Evolutionary conservation across 129 eudicot species (phyloP), one percentile per base, ranked within the genome.

Genomic region (Flaveria robusta): DNA sequence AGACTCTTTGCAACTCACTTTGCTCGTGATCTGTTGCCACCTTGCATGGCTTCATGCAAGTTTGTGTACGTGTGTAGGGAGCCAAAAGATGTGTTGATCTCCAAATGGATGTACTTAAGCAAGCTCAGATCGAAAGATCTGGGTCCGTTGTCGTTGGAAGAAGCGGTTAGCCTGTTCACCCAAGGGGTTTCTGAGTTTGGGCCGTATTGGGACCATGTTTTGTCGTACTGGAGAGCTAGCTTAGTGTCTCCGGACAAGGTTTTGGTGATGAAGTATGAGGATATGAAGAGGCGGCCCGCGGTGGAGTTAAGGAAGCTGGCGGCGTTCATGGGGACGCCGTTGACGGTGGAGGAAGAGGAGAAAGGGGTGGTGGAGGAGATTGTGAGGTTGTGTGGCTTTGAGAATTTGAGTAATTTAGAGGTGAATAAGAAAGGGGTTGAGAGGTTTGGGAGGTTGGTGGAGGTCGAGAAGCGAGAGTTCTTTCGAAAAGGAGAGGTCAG

Each of bases 401-500:
- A 80, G 62, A 73, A 54, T 66, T 34, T 73, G 83, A 73, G 79
- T 47, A 73, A 34, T 5, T 46, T 80, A 58, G 71, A 56, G 70
- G 84, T 80, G 41, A 80, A 74, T 22, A 60, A 75, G 73, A 56
- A 13, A 3, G 85, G 80, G 81, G 85, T 10, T 26, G 9, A 45
- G 55, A 66, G 18, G 23, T 45, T 67, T 31, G 47, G 54, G 15
- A 31, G 31, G 20, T 20, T 19, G 46, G 34, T 63, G 27, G 65
- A 2, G 19, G 49, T 81, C 52, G 66, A 69, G 10, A 75, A 81
- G 4, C 49, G 27, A 18, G 60, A 7, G 1, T 81, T 81, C 45
- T 81, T 81, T 15, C 37, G 85, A 65, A 81, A 81, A 69, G 85
- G 85, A 8, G 8, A 37, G 73, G 85, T 75, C 0, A 77, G 85